A percentile compares a stretch with the other conserved stretches of the same genome.
phyloP scores from a whole-genome alignment of 164 flowering plant species.

The Brasenia schreberi region DNA sequence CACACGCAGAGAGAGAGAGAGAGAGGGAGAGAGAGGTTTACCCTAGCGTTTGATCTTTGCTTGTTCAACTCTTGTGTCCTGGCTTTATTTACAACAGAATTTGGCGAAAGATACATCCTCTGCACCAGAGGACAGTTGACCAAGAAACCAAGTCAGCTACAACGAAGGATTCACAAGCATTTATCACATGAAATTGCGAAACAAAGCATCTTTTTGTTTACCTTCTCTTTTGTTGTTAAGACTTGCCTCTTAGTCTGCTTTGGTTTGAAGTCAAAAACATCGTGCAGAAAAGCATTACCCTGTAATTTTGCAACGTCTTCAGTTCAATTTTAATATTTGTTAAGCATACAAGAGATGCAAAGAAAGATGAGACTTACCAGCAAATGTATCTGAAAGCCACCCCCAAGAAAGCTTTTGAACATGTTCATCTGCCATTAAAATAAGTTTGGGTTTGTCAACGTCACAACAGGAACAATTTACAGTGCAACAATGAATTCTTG shows the following conservation, averaged over 20 bases:
- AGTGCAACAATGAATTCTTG: neutral
- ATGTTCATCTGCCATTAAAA: constrained; percentile 1
- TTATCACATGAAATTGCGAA: neutral
- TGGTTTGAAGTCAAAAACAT: constrained; percentile 5
- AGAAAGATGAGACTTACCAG: constrained; percentile 2
- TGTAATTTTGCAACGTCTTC: neutral
- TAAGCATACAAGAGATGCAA: too few relatives aligned
- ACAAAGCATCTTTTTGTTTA: neutral
- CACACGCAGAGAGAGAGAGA: neutral
- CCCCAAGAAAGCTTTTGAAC: constrained; percentile 5
- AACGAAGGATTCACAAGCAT: neutral
- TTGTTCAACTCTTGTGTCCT: constrained; percentile 5
- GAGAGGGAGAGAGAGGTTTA: neutral
- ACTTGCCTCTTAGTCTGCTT: neutral
- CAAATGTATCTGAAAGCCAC: constrained; percentile 6
- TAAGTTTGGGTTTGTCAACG: neutral
- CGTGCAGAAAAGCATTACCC: constrained; percentile 2
- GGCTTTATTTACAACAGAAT: constrained; percentile 4
- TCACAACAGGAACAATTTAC: neutral
- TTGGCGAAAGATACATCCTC: constrained; percentile 3
- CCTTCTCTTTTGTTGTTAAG: constrained; percentile 3
- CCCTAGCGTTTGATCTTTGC: constrained; percentile 3
- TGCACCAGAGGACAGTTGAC: neutral
- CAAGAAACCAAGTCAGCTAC: neutral
- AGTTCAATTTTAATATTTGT: too few relatives aligned